Conservation (phyloP, 257 asterid species). For the Salvia miltiorrhiza region DNA sequence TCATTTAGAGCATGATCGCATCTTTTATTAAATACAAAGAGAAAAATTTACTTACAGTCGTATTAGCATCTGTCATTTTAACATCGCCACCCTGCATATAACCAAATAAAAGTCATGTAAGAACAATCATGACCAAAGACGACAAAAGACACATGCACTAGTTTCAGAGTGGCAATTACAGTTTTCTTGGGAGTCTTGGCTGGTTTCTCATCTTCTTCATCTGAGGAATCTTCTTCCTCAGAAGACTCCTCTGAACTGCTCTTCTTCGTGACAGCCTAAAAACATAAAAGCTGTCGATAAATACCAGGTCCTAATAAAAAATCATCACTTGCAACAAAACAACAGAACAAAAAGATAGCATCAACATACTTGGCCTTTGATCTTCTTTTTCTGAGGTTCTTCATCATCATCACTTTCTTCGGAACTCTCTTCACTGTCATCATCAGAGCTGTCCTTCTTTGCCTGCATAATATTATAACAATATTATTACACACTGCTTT, state of each 20-base stretch:
- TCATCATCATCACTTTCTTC: conserved; percentile 52
- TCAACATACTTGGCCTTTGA: conserved; percentile 33
- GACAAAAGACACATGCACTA: not conserved
- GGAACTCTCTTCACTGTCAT: conserved; percentile 41
- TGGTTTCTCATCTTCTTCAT: conserved; percentile 46
- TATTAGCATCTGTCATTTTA: conserved; percentile 40
- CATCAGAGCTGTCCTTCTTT: conserved; percentile 27
- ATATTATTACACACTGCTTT: not conserved
- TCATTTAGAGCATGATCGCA: not conserved
- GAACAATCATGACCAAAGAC: not conserved
- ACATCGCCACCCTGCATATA: conserved; percentile 50
- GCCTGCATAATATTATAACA: not conserved
- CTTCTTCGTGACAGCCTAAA: conserved; percentile 32
- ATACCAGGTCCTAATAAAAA: not conserved
- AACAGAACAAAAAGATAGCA: not conserved
- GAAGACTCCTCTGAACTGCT: conserved; percentile 45
- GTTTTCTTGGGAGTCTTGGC: conserved; percentile 44
- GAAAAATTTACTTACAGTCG: conserved; percentile 32
- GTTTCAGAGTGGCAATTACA: conserved; percentile 10
- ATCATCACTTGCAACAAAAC: not conserved
- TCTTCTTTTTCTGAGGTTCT: conserved; percentile 50
- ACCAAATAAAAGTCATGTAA: not conserved
- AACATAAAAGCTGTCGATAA: not conserved
- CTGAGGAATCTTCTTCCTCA: conserved; percentile 47
- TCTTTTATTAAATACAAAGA: not conserved